Conservation (phyloP, 371 early-diverging fungal species). For the Rhizopus sp. region DNA sequence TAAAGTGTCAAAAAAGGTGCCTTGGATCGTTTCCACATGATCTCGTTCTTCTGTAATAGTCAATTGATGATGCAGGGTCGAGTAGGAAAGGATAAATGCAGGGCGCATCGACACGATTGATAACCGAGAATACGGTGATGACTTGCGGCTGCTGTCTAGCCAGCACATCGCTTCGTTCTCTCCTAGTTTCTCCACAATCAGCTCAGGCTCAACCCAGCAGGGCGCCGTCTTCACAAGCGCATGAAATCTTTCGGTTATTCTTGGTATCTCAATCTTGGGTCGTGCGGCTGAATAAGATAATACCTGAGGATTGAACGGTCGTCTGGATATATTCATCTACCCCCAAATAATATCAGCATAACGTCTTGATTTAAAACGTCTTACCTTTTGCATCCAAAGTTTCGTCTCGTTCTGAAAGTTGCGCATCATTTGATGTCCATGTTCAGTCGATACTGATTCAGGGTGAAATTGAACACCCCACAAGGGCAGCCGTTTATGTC, state of each 20-base stretch:
- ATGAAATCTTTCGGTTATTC: neutral
- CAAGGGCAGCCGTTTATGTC: slow-evolving; percentile 70
- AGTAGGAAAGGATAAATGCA: slow-evolving; percentile 42
- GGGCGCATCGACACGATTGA: slow-evolving; percentile 39
- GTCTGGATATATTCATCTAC: too few species aligned
- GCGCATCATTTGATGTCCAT: slow-evolving; percentile 66
- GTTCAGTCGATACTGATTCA: slow-evolving; percentile 88
- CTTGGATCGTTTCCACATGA: neutral
- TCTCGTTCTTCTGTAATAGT: neutral
- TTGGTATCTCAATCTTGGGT: slow-evolving; percentile 3
- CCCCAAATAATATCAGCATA: too few species aligned
- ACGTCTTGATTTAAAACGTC: neutral
- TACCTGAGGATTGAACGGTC: slow-evolving; percentile 7
- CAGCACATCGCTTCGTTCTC: slow-evolving; percentile 8
- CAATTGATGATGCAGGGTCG: slow-evolving; percentile 37
- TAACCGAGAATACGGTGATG: slow-evolving; percentile 42
- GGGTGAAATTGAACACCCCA: slow-evolving; percentile 98
- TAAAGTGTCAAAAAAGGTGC: slow-evolving; percentile 39
- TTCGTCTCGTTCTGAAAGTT: slow-evolving; percentile 72
- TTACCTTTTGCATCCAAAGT: slow-evolving; percentile 41
- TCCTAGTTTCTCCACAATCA: slow-evolving; percentile 21
- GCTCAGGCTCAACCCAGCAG: slow-evolving; percentile 33
- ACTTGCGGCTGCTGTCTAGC: slow-evolving; percentile 26
- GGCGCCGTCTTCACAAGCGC: slow-evolving; percentile 16
- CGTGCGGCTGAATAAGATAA: slow-evolving; percentile 16